Percentiles rank a stretch among this genome's conserved stretches.
Conservation (phyloP, 305 asterid genomes). For the Fraxinus paxiana region DNA sequence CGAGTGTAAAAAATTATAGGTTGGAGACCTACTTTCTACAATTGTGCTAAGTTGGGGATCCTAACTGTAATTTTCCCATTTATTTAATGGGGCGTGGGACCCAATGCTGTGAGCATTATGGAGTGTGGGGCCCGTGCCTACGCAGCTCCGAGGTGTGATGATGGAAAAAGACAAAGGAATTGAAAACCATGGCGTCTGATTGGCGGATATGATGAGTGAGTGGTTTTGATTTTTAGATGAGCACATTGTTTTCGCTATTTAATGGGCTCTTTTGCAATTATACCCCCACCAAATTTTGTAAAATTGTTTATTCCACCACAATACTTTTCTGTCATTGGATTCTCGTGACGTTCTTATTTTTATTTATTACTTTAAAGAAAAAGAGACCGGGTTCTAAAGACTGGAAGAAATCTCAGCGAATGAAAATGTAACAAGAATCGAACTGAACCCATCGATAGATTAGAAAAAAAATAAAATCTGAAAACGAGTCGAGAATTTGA, state of each 20-base stretch:
- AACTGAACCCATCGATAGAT: not conserved
- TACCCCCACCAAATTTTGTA: not conserved
- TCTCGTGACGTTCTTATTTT: not conserved
- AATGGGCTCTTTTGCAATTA: not conserved
- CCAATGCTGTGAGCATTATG: not conserved
- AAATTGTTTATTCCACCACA: not conserved
- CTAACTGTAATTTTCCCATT: not conserved
- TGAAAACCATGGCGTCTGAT: not conserved
- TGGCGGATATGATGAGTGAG: not conserved
- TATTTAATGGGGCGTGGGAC: not conserved
- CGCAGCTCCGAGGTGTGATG: not conserved
- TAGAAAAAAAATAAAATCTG: too few species aligned
- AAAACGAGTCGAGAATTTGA: too few species aligned
- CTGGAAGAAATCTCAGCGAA: not conserved
- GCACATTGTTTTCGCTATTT: not conserved
- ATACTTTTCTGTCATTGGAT: not conserved
- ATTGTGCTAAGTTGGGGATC: not conserved
- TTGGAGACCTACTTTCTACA: not conserved
- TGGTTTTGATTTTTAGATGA: not conserved
- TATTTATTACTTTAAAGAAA: not conserved
- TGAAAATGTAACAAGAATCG: not conserved
- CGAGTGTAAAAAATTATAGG: not conserved
- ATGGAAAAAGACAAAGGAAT: not conserved
- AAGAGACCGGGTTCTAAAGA: not conserved
- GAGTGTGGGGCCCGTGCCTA: not conserved